Conservation (phyloP, 768 basidiomycete species). For the Neoboletus subvelutipes region DNA sequence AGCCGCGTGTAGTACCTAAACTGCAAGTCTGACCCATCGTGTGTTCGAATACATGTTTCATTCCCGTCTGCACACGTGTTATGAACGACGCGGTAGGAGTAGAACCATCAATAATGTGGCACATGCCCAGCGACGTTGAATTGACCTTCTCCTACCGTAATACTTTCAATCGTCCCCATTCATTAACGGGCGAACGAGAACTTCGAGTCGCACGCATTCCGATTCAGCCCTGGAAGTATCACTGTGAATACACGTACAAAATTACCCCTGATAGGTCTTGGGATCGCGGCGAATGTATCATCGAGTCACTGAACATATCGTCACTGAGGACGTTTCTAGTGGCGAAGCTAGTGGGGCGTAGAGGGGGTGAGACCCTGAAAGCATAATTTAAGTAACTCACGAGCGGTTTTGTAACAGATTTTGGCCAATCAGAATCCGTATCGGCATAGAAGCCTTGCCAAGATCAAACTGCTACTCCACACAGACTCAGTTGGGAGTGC, state of each 20-base stretch:
- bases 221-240: background rate
- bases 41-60: slow-evolving; percentile 1
- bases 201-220: background rate
- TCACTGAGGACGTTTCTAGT: background rate
- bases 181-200: background rate
- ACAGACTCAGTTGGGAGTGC: background rate
- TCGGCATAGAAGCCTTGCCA: background rate
- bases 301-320: slow-evolving; percentile 1
- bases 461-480: slow-evolving; percentile 3
- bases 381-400: slow-evolving; percentile 1
- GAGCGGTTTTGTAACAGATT: background rate
- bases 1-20: background rate
- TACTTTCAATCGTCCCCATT: background rate
- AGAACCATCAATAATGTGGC: background rate
- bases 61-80: slow-evolving; percentile 8
- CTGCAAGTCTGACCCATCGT: background rate
- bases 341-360: background rate
- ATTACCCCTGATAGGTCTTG: background rate
- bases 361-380: background rate
- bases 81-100: background rate
- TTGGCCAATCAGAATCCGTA: slow-evolving; percentile 7
- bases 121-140: background rate
- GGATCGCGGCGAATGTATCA: background rate
- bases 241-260: slow-evolving; percentile 11
- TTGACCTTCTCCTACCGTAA: slow-evolving; percentile 5